phyloP scores from a whole-genome alignment of 768 basidiomycete species.

The Boletus barrowsii region DNA sequence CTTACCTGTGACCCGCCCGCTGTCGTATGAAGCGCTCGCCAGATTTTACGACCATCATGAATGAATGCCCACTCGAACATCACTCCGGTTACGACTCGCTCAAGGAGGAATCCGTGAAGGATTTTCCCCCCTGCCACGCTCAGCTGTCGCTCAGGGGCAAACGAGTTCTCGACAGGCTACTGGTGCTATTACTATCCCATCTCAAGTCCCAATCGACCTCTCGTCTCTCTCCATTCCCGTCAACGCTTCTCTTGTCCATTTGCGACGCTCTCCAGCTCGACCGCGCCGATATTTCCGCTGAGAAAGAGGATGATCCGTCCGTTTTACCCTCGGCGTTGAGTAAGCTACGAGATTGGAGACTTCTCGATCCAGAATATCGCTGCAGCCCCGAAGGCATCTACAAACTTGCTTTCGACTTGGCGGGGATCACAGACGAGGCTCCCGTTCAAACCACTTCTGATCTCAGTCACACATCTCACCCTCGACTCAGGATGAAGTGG shows the following conservation, averaged over 20 bases:
- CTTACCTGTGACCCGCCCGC: not conserved
- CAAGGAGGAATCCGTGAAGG: slow-evolving; percentile 2
- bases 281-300: not conserved
- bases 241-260: slow-evolving; percentile 24
- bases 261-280: slow-evolving; percentile 14
- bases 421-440: slow-evolving; percentile 5
- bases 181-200: slow-evolving; percentile 12
- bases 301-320: not conserved
- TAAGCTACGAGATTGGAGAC: slow-evolving; percentile 25
- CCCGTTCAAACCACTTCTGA: not conserved
- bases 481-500: slow-evolving; percentile 20
- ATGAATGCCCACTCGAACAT: slow-evolving; percentile 6
- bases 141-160: slow-evolving; percentile 9
- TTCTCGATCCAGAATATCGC: slow-evolving; percentile 18
- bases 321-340: slow-evolving; percentile 22
- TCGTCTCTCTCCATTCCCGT: slow-evolving; percentile 1
- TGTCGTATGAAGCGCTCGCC: slow-evolving; percentile 9
- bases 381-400: slow-evolving; percentile 8
- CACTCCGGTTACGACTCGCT: not conserved
- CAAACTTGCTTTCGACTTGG: slow-evolving; percentile 21
- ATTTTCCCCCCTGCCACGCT: not conserved
- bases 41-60: slow-evolving; percentile 23
- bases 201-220: slow-evolving; percentile 3
- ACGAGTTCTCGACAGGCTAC: slow-evolving; percentile 12
- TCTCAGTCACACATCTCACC: not conserved